Conservation (phyloP, 192 early-diverging fungal species). For the Entrophospora sp. region DNA sequence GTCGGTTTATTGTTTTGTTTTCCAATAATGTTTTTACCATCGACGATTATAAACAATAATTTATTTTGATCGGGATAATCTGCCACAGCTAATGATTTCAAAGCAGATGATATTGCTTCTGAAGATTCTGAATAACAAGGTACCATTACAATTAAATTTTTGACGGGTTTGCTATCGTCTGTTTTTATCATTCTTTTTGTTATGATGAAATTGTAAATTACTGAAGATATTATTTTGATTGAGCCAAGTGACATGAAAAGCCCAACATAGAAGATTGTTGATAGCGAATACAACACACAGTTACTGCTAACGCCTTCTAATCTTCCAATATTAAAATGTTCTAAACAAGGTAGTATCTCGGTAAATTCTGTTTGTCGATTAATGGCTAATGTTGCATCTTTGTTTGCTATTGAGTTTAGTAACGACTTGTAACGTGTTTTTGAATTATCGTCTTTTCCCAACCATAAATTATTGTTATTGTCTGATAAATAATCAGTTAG, state of each 20-base stretch:
- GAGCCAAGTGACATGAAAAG: not conserved
- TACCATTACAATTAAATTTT: constrained; percentile 51
- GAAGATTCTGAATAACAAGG: constrained; percentile 75
- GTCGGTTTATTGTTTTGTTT: constrained; percentile 63
- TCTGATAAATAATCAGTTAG: constrained; percentile 27
- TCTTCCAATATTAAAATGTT: constrained; percentile 5
- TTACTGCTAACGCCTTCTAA: not conserved
- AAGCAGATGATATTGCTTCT: constrained; percentile 59
- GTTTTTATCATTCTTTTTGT: not conserved
- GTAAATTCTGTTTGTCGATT: not conserved
- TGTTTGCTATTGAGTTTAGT: not conserved
- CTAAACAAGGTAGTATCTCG: not conserved
- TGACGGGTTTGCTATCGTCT: too few relatives aligned
- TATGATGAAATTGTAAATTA: not conserved
- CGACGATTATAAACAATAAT: constrained; percentile 67
- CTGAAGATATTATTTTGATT: not conserved
- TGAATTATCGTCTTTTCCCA: not conserved
- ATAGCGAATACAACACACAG: too few relatives aligned
- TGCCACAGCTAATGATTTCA: constrained; percentile 69
- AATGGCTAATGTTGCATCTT: not conserved
- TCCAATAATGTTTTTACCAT: constrained; percentile 73
- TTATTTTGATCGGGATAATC: constrained; percentile 69
- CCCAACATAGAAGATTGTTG: too few relatives aligned
- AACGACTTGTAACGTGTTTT: not conserved
- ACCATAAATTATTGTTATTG: not conserved